phyloP scores from a whole-genome alignment of 2,329 filamentous ascomycete genomes.

The Fusarium nanum region DNA sequence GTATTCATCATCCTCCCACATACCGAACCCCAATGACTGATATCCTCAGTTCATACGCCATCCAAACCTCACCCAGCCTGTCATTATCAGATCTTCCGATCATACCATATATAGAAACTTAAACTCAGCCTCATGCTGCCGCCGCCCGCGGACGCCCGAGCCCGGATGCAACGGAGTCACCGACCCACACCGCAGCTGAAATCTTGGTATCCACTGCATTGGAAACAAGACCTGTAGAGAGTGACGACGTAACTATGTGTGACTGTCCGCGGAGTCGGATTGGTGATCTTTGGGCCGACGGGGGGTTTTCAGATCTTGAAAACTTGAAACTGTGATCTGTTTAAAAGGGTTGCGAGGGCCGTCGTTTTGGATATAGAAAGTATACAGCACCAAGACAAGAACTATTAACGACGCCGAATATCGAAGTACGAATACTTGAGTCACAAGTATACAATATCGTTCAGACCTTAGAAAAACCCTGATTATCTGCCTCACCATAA shows the following conservation, averaged over 20 bases:
- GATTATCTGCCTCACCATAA: too few species aligned
- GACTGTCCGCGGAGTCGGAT: constrained; percentile 3
- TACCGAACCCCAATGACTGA: background rate
- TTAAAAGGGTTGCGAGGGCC: constrained; percentile 8
- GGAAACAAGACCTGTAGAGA: background rate
- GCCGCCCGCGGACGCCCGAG: constrained; percentile 16
- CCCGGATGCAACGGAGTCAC: background rate
- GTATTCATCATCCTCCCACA: background rate
- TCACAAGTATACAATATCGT: background rate
- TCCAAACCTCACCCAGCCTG: background rate
- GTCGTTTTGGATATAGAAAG: background rate
- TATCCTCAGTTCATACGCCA: background rate
- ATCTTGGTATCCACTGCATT: constrained; percentile 14
- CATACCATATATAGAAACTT: background rate
- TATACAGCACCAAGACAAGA: background rate
- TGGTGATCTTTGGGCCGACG: background rate
- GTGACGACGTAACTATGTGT: constrained; percentile 13
- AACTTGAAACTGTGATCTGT: background rate
- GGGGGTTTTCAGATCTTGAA: constrained; percentile 2
- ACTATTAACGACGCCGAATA: too few species aligned
- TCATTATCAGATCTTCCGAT: background rate
- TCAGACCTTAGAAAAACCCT: too few species aligned
- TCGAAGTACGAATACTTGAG: background rate
- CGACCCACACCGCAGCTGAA: constrained; percentile 9
- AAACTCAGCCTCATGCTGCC: constrained; percentile 5